Evolutionary conservation across 2,329 filamentous ascomycete genomes (phyloP).

Genomic region (Trichoderma semiorbis): DNA sequence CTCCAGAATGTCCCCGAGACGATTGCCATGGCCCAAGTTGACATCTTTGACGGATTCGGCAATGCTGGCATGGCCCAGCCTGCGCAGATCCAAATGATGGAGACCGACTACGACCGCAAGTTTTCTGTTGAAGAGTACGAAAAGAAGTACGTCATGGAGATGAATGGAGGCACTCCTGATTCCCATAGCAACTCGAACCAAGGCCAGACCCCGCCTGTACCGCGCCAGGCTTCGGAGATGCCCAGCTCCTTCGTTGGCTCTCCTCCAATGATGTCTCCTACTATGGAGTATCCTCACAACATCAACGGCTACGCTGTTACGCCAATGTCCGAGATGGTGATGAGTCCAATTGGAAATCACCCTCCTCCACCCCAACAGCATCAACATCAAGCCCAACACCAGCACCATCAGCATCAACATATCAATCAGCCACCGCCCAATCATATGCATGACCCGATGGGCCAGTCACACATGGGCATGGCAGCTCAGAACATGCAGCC

Average conservation of each 20-base stretch:
- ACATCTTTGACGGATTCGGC: conserved; percentile 65
- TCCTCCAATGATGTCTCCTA: conserved; percentile 52
- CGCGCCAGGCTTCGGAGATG: conserved; percentile 35
- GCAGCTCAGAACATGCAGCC: conserved; percentile 25
- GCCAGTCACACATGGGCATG: conserved; percentile 29
- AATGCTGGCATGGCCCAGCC: conserved; percentile 59
- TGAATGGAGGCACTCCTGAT: conserved; percentile 35
- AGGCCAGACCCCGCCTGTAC: conserved; percentile 29
- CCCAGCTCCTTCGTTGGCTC: conserved; percentile 52
- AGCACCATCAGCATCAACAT: conserved; percentile 24
- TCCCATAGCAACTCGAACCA: conserved; percentile 30
- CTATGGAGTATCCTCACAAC: conserved; percentile 46
- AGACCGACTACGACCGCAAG: conserved; percentile 47
- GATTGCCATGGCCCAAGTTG: conserved; percentile 49
- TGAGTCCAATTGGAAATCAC: conserved; percentile 44
- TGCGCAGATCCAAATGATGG: conserved; percentile 41
- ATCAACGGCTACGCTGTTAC: conserved; percentile 43
- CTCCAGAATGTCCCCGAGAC: conserved; percentile 58
- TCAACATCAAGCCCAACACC: not conserved
- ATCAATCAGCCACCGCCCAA: conserved; percentile 32
- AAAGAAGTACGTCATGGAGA: conserved; percentile 36
- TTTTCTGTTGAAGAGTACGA: conserved; percentile 43
- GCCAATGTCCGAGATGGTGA: conserved; percentile 52
- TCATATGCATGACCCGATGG: conserved; percentile 29
- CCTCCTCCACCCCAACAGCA: conserved; percentile 25